These are phyloP conservation scores for Phialophora macrospora DNA, from an alignment of 2,329 filamentous ascomycete genomes.

Conservation along the genomic window DNA sequence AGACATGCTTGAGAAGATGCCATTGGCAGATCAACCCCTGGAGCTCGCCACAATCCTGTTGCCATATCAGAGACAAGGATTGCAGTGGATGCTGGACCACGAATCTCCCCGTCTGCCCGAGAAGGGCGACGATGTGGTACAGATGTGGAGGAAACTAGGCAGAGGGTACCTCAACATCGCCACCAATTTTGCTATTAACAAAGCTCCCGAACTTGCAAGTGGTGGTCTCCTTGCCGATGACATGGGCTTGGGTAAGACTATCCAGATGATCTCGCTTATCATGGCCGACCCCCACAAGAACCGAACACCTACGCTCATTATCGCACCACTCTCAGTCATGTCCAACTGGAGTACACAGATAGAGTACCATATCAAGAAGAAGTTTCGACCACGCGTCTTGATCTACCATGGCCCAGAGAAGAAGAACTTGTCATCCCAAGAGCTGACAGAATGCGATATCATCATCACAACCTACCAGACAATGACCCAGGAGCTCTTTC, in stretches of 20 bases:
- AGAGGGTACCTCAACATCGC: slow-evolving; percentile 68
- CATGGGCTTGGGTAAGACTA: slow-evolving; percentile 78
- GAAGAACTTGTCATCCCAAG: slow-evolving; percentile 58
- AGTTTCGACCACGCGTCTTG: slow-evolving; percentile 68
- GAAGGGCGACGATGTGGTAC: slow-evolving; percentile 67
- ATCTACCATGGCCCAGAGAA: slow-evolving; percentile 72
- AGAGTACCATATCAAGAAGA: slow-evolving; percentile 68
- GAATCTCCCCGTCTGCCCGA: slow-evolving; percentile 71
- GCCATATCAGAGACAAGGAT: slow-evolving; percentile 77
- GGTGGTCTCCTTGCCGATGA: slow-evolving; percentile 89
- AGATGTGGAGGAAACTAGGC: slow-evolving; percentile 72
- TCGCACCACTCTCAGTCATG: slow-evolving; percentile 84
- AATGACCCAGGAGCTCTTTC: slow-evolving; percentile 68
- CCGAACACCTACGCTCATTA: slow-evolving; percentile 67
- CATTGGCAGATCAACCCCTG: slow-evolving; percentile 70
- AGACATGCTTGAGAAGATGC: slow-evolving; percentile 70
- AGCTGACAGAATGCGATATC: slow-evolving; percentile 71
- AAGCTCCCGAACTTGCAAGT: slow-evolving; percentile 68
- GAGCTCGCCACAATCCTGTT: slow-evolving; percentile 70
- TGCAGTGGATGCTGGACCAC: slow-evolving; percentile 80
- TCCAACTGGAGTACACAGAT: slow-evolving; percentile 88
- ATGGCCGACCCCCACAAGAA: slow-evolving; percentile 56
- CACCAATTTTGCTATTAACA: slow-evolving; percentile 67
- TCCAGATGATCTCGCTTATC: slow-evolving; percentile 82
- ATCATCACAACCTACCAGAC: slow-evolving; percentile 86